Percentiles rank a stretch among this genome's conserved stretches.
phyloP scores from a whole-genome alignment of 768 basidiomycete species.

The Lactifluus pinguis region DNA sequence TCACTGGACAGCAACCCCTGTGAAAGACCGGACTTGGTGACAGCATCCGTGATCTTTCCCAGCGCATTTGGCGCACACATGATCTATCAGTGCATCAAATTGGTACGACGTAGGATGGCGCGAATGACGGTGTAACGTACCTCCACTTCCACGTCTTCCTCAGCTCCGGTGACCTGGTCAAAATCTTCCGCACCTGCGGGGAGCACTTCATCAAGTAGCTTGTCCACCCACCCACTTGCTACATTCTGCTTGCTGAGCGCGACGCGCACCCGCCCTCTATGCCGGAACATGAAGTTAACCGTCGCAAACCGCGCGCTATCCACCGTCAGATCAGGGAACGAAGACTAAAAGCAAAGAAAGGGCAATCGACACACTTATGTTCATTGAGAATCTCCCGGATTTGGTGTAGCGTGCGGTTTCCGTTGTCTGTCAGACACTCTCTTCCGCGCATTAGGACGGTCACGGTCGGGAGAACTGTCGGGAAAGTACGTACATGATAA shows the following conservation, averaged over 20 bases:
- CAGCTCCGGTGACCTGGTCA: neutral
- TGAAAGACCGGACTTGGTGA: constrained; percentile 2
- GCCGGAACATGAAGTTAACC: constrained; percentile 18
- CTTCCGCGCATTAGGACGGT: constrained; percentile 5
- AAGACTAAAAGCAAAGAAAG: too few relatives aligned
- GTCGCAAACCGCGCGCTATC: constrained; percentile 17
- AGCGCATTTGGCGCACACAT: constrained; percentile 14
- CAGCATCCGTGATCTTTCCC: constrained; percentile 8
- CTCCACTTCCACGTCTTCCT: constrained; percentile 10
- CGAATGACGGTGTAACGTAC: neutral
- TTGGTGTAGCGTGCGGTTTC: constrained; percentile 15
- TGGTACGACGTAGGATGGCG: neutral
- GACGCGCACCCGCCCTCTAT: constrained; percentile 14
- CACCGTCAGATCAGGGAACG: neutral
- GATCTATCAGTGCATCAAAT: constrained; percentile 4
- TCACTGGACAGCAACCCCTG: constrained; percentile 16
- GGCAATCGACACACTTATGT: constrained; percentile 12
- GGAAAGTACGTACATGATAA: constrained; percentile 16
- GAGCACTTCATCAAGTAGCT: constrained; percentile 12
- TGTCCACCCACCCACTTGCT: constrained; percentile 1
- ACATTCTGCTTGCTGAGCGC: constrained; percentile 2
- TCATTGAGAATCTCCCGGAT: constrained; percentile 16
- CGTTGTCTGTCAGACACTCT: constrained; percentile 19
- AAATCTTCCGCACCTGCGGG: constrained; percentile 19
- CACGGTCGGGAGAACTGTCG: neutral